Conservation (phyloP, 2,329 filamentous ascomycete genomes). For the Lecanoromycetidae sp. region DNA sequence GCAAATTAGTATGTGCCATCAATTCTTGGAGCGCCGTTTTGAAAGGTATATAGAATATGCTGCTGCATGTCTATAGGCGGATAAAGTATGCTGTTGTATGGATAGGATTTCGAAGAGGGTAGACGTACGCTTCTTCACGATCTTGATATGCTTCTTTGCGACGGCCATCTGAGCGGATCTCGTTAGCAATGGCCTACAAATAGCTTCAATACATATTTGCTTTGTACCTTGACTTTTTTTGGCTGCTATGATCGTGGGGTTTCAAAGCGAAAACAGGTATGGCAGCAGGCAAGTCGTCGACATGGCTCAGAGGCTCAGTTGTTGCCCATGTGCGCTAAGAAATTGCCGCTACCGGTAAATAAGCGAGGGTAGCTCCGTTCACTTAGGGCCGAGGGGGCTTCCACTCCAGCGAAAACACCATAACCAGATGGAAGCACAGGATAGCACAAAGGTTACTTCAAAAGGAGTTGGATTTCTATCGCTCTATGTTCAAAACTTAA, state of each 20-base stretch:
- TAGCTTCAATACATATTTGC: not conserved
- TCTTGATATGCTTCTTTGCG: constrained; percentile 98
- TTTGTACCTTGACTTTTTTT: constrained; percentile 7
- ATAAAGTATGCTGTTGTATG: too few relatives aligned
- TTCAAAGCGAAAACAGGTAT: not conserved
- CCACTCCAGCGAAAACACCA: too few relatives aligned
- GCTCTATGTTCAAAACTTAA: not conserved
- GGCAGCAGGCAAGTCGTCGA: not conserved
- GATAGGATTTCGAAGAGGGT: constrained; percentile 14
- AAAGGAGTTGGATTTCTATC: not conserved
- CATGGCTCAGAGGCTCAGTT: too few relatives aligned
- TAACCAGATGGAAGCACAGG: too few relatives aligned
- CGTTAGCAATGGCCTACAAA: not conserved
- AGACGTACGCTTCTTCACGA: constrained; percentile 99
- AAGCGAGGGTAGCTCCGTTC: too few relatives aligned
- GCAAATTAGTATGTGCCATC: not conserved
- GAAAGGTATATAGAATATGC: too few relatives aligned
- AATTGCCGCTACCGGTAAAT: too few relatives aligned
- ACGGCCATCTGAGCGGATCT: constrained; percentile 67
- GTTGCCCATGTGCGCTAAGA: constrained; percentile 2
- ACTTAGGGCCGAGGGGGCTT: too few relatives aligned
- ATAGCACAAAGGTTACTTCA: too few relatives aligned
- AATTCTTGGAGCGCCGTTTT: too few relatives aligned
- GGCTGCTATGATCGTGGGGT: not conserved
- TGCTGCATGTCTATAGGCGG: too few relatives aligned